Percentiles rank a stretch among this genome's conserved stretches.
phyloP scores from a whole-genome alignment of 768 basidiomycete genomes.

The Crucibulum laeve region DNA sequence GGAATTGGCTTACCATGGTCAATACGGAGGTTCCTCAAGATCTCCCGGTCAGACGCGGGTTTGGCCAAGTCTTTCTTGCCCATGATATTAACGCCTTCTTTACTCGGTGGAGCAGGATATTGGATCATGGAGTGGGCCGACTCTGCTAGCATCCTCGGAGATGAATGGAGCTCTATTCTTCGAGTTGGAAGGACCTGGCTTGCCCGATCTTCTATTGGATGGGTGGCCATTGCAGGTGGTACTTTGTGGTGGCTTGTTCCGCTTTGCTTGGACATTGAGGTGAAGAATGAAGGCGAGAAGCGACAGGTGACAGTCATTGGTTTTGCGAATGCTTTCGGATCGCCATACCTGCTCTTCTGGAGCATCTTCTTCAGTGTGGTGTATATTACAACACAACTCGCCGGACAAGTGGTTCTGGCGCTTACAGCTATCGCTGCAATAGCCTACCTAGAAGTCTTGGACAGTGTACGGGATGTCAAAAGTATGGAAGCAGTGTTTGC shows the following conservation, averaged over 20 bases:
- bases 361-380: conserved; percentile 56
- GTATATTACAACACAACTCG: conserved; percentile 68
- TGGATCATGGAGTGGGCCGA: conserved; percentile 87
- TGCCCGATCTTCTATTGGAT: conserved; percentile 51
- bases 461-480: conserved; percentile 72
- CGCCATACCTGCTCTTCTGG: conserved; percentile 85
- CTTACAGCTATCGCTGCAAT: conserved; percentile 63
- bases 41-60: conserved; percentile 73
- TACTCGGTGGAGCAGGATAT: conserved; percentile 56
- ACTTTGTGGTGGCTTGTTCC: conserved; percentile 71
- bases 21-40: conserved; percentile 52
- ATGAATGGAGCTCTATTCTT: conserved; percentile 36
- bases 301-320: conserved; percentile 58
- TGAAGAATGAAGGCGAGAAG: conserved; percentile 23
- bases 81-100: conserved; percentile 48
- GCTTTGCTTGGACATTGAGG: conserved; percentile 65
- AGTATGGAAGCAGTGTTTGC: conserved; percentile 49
- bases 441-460: conserved; percentile 76
- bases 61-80: conserved; percentile 63
- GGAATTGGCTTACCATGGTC: conserved; percentile 53
- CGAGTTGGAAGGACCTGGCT: conserved; percentile 55
- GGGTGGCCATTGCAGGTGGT: conserved; percentile 48
- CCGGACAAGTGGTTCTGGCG: conserved; percentile 76
- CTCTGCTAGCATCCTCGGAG: conserved; percentile 41
- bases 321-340: conserved; percentile 87